These are phyloP conservation scores for Murraya paniculata DNA, from an alignment of 345 rosid genomes.

Conservation along the genomic window DNA sequence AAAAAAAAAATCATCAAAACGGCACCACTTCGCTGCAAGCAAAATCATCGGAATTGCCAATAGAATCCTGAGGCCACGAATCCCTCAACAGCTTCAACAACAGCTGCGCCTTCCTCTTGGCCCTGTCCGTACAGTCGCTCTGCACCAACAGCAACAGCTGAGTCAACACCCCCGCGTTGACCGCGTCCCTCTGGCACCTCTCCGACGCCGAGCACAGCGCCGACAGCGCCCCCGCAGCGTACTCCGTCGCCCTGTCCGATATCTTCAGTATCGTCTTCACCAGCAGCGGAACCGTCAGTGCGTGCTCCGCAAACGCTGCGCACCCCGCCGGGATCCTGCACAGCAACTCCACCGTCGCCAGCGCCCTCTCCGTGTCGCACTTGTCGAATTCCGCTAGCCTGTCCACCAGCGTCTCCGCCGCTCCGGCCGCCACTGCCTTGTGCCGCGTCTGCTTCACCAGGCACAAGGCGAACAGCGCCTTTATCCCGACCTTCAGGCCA, in stretches of 20 bases:
- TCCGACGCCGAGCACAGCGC: constrained; percentile 75
- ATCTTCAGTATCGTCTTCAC: constrained; percentile 73
- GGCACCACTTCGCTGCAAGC: constrained; percentile 69
- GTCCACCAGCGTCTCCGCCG: constrained; percentile 59
- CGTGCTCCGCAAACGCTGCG: constrained; percentile 61
- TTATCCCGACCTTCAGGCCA: constrained; percentile 66
- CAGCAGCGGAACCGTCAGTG: constrained; percentile 72
- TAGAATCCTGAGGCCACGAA: constrained; percentile 72
- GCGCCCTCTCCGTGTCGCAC: constrained; percentile 79
- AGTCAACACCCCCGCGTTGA: constrained; percentile 76
- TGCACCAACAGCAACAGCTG: constrained; percentile 85
- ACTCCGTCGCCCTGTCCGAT: constrained; percentile 90
- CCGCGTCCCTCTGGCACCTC: constrained; percentile 71
- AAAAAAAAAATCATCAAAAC: constrained; percentile 38
- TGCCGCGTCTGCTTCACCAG: constrained; percentile 77
- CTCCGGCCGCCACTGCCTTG: constrained; percentile 76
- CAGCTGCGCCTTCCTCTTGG: constrained; percentile 95
- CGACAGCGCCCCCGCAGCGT: constrained; percentile 85
- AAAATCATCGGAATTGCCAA: constrained; percentile 60
- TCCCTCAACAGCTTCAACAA: constrained; percentile 76
- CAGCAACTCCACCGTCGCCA: constrained; percentile 83
- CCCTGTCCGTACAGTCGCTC: constrained; percentile 94
- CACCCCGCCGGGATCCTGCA: constrained; percentile 78
- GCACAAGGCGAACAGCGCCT: constrained; percentile 81
- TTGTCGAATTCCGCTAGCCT: constrained; percentile 73